Conservation (phyloP, 164 flowering plant genomes). For the Nymphaea thermarum region DNA sequence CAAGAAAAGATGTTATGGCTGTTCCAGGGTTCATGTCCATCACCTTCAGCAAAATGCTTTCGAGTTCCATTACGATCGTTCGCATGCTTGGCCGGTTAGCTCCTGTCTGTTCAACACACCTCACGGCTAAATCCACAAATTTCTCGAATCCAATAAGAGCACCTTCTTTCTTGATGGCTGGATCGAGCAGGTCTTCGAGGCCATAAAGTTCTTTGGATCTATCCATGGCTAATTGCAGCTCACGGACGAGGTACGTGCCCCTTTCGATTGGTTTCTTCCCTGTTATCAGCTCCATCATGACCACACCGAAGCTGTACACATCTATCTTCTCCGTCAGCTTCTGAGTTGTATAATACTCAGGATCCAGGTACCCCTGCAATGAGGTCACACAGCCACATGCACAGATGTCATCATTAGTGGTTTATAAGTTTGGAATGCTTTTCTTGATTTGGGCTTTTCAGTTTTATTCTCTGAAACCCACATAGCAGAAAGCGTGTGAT, state of each 20-base stretch:
- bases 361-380: slow-evolving; percentile 87
- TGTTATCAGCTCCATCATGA: slow-evolving; percentile 77
- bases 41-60: slow-evolving; percentile 54
- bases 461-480: too few relatives aligned
- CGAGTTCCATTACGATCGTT: slow-evolving; percentile 65
- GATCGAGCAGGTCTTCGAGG: slow-evolving; percentile 54
- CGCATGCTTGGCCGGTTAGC: slow-evolving; percentile 85
- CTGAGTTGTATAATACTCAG: slow-evolving; percentile 92
- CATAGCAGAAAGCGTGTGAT: too few relatives aligned
- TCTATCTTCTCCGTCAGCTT: slow-evolving; percentile 85
- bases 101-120: slow-evolving; percentile 77
- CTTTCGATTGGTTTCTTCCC: slow-evolving; percentile 70
- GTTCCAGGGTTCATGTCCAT: slow-evolving; percentile 55
- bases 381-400: neutral
- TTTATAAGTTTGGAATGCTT: too few relatives aligned
- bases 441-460: too few relatives aligned
- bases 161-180: slow-evolving; percentile 20
- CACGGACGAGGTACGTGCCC: slow-evolving; percentile 84
- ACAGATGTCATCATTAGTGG: too few relatives aligned
- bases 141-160: slow-evolving; percentile 36
- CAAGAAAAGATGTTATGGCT: slow-evolving; percentile 77
- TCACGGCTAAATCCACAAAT: slow-evolving; percentile 77
- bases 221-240: slow-evolving; percentile 40
- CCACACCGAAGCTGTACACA: slow-evolving; percentile 87
- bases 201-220: slow-evolving; percentile 39